A percentile compares a stretch with the other conserved stretches of the same genome.
Conservation (phyloP, 495 filamentous ascomycete genomes). For the Lasiosphaeria ovina region DNA sequence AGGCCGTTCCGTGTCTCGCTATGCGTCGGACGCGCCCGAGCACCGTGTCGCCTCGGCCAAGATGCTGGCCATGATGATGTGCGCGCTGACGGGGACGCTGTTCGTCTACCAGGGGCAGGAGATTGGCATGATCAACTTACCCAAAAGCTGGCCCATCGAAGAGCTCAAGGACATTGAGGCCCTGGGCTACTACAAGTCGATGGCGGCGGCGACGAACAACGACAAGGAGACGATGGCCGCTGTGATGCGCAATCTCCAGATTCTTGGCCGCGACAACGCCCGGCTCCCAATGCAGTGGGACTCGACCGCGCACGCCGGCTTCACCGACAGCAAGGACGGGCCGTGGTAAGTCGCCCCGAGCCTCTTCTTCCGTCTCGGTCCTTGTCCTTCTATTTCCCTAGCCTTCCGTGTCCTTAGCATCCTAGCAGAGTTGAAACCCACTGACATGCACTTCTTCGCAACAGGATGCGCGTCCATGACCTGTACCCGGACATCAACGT, state of each 20-base stretch:
- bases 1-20: slow-evolving; percentile 62
- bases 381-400: too few relatives aligned
- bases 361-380: too few relatives aligned
- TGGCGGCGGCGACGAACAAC: not conserved
- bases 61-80: slow-evolving; percentile 50
- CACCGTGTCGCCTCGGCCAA: slow-evolving; percentile 54
- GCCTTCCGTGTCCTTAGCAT: too few relatives aligned
- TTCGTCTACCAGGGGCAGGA: slow-evolving; percentile 80
- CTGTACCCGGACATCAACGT: slow-evolving; percentile 53
- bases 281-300: slow-evolving; percentile 53
- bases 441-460: too few relatives aligned
- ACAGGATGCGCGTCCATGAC: slow-evolving; percentile 56
- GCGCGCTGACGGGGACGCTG: slow-evolving; percentile 61
- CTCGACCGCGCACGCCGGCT: slow-evolving; percentile 21
- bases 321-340: slow-evolving; percentile 22
- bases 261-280: slow-evolving; percentile 56
- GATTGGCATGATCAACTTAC: slow-evolving; percentile 72
- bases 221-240: slow-evolving; percentile 47
- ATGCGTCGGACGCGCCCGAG: slow-evolving; percentile 39
- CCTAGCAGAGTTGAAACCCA: too few relatives aligned
- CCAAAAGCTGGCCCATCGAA: slow-evolving; percentile 59
- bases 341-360: slow-evolving; percentile 29
- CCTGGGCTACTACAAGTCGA: not conserved
- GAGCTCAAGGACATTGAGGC: slow-evolving; percentile 44
- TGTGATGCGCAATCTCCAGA: slow-evolving; percentile 56